These are phyloP conservation scores for Trifolium pratense DNA, from an alignment of 306 rosid species.

Conservation along the genomic window DNA sequence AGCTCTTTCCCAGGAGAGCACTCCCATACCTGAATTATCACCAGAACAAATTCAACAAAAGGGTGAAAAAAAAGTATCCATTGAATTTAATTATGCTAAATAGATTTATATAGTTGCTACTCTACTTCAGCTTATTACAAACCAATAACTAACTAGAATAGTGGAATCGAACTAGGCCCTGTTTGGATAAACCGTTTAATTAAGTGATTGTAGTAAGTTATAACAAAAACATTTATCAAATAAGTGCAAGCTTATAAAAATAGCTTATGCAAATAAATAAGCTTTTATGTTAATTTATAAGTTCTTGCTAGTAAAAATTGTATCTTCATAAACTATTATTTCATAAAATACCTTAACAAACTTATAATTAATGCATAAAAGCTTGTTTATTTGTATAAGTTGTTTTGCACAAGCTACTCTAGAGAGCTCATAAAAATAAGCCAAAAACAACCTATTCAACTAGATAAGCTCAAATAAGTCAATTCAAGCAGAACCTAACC, in stretches of 20 bases:
- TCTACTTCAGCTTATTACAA: not conserved
- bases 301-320: no score
- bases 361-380: no score
- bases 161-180: not conserved
- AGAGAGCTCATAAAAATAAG: not conserved
- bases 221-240: not conserved
- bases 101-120: not conserved
- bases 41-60: not conserved
- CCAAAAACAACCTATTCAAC: not conserved
- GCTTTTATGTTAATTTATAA: no score
- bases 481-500: not conserved
- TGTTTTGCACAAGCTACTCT: not conserved
- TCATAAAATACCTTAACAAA: no score
- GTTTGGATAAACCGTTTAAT: not conserved
- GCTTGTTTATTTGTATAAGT: not conserved
- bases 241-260: not conserved
- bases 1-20: slow-evolving; percentile 75
- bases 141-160: not conserved
- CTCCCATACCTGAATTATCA: slow-evolving; percentile 71
- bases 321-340: no score
- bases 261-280: no score
- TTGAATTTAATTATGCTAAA: not conserved
- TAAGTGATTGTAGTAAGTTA: not conserved
- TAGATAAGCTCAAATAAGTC: not conserved
- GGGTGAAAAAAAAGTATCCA: not conserved